Percentiles rank a stretch among this genome's conserved stretches.
These are phyloP conservation scores for Gracilaria domingensis DNA, from an alignment of 23 red algal genomes.

Conservation along the genomic window DNA sequence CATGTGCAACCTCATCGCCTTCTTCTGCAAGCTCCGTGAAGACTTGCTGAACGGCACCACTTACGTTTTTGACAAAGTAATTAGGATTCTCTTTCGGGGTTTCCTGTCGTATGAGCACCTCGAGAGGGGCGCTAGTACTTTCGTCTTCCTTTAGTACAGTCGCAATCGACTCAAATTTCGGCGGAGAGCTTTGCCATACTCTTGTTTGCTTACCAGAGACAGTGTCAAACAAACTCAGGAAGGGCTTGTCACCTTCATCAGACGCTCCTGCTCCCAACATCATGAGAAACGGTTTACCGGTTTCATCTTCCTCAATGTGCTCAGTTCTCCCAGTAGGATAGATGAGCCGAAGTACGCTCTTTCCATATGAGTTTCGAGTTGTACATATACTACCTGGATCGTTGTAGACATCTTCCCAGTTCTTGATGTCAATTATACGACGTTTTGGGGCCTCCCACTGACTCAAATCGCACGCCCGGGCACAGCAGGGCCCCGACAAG, in stretches of 20 bases:
- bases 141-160: conserved; percentile 73
- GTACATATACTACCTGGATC: conserved; percentile 80
- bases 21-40: conserved; percentile 36
- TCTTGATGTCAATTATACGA: conserved; percentile 68
- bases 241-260: conserved; percentile 84
- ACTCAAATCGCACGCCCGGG: conserved; percentile 50
- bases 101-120: conserved; percentile 79
- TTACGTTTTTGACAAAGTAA: conserved; percentile 68
- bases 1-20: conserved; percentile 37
- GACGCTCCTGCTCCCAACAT: conserved; percentile 83
- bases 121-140: conserved; percentile 53
- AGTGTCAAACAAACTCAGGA: conserved; percentile 78
- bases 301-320: conserved; percentile 37
- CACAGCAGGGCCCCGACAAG: conserved; percentile 43
- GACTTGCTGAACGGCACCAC: conserved; percentile 28
- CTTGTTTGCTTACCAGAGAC: conserved; percentile 47
- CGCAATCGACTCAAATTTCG: conserved; percentile 75
- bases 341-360: conserved; percentile 82
- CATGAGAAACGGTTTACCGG: conserved; percentile 74
- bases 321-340: conserved; percentile 42
- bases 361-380: conserved; percentile 70
- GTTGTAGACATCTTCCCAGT: conserved; percentile 97
- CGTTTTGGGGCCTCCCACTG: conserved; percentile 63
- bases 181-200: conserved; percentile 92
- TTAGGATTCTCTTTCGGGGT: conserved; percentile 71